Evolutionary conservation across 768 basidiomycete species (phyloP), one percentile per base, ranked within the genome.

Genomic region (Mycena albidolilacea): DNA sequence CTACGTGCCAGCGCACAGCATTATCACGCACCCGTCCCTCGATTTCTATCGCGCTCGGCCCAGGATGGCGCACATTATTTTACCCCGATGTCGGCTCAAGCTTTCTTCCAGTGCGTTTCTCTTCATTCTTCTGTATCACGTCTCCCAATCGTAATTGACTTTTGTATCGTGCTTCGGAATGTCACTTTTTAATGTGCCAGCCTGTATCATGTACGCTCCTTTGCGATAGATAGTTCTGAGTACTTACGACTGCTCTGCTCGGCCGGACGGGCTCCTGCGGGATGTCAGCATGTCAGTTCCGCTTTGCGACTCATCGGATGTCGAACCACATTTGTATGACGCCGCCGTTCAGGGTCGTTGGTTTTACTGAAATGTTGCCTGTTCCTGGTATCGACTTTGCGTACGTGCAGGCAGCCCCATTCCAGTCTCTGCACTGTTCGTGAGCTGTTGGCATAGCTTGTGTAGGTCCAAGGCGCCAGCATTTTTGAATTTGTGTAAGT

Each of bases 341-440:
- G 7, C 7, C 48, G 46, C 50, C 60, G n/a, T 39, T 44, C 67
- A 69, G 68, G 68, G 68, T 62, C 59, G 60, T n/a, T 35, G 30
- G 17, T 12, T 19, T 14, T 21, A 5, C 30, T 21, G 23, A 14
- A 0, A 8, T 8, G 46, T 30, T n/a, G 17, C 9, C 19, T 60
- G 38, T 41, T n/a, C 39, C 39, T 14, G 14, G 21, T 30, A 41
- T 60, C 58, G 19, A 60, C 59, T 30, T 21, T 41, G 39, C 38
- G 43, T 41, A 60, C 46, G 12, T 30, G 30, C 30, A 30, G 30
- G 30, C 30, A 30, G 30, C 30, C 19, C 39, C 38, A 60, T 15
- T 60, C 59, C 19, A 55, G 59, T 41, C 43, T 14, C 61, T 6
- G 35, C 58, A 39, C n/a, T 23, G 19, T 54, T 10, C 21, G 19